Percentiles rank a stretch among this genome's conserved stretches.
These are phyloP conservation scores for Pouteria glomerata DNA, from an alignment of 148 eudicot species.

Conservation along the genomic window DNA sequence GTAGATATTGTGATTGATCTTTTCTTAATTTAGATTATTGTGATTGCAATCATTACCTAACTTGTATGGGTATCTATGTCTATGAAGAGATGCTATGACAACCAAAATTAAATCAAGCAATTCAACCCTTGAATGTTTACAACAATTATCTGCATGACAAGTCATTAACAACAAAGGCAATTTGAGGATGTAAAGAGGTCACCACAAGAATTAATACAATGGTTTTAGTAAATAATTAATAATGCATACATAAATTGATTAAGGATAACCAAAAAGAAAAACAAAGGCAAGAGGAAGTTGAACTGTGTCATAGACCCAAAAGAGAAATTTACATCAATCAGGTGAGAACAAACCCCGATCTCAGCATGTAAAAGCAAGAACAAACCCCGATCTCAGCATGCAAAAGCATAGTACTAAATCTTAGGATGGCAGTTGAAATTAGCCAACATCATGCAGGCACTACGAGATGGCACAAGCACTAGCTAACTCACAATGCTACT, in stretches of 20 bases:
- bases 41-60: too few species aligned
- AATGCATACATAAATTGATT: neutral
- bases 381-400: neutral
- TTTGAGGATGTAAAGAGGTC: neutral
- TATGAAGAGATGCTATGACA: too few species aligned
- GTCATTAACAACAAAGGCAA: neutral
- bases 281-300: neutral
- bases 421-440: neutral
- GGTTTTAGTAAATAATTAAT: neutral
- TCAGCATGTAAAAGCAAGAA: neutral
- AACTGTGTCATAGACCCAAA: neutral
- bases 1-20: too few species aligned
- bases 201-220: neutral
- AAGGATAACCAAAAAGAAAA: neutral
- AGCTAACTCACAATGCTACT: neutral
- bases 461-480: neutral
- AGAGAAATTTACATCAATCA: neutral
- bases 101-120: too few species aligned
- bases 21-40: too few species aligned
- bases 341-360: neutral
- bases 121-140: too few species aligned
- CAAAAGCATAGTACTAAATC: neutral
- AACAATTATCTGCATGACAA: constrained; percentile 4
- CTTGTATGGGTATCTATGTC: too few species aligned
- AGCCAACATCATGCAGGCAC: neutral